These are phyloP conservation scores for Taxillus chinensis DNA, from an alignment of 164 flowering plant genomes.

Conservation along the genomic window DNA sequence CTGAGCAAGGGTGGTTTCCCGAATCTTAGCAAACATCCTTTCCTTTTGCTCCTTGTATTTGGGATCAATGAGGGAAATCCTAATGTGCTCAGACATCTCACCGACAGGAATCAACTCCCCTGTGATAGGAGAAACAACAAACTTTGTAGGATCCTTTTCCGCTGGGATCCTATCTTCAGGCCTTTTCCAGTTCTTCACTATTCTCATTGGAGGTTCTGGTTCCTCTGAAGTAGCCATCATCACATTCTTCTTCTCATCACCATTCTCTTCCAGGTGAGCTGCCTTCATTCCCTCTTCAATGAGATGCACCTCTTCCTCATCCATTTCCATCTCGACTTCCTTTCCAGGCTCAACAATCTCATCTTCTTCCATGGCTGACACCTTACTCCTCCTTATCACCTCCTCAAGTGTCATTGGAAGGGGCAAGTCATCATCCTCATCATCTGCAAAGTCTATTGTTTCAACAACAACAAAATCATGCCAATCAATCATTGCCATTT, in stretches of 20 bases:
- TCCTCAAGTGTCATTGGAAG: conserved; percentile 96
- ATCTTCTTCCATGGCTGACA: conserved; percentile 52
- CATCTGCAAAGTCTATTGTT: conserved; percentile 87
- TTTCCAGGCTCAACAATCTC: conserved; percentile 72
- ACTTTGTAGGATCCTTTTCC: conserved; percentile 83
- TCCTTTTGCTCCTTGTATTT: conserved; percentile 98
- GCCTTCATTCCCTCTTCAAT: conserved; percentile 94
- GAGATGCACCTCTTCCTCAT: conserved; percentile 91
- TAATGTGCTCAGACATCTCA: conserved; percentile 99
- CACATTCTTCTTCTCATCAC: conserved; percentile 36
- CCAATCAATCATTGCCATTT: conserved; percentile 99
- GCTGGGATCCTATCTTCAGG: conserved; percentile 89
- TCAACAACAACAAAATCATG: conserved; percentile 99
- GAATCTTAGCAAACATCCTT: conserved; percentile 94
- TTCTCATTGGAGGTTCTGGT: conserved; percentile 85
- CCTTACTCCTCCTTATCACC: conserved; percentile 91
- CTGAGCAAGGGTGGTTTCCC: conserved; percentile 94
- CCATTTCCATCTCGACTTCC: conserved; percentile 97
- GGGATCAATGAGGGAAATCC: conserved; percentile 97
- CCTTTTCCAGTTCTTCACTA: conserved; percentile 97
- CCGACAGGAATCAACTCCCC: conserved; percentile 79
- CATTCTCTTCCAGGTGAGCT: conserved; percentile 66
- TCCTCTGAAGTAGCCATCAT: conserved; percentile 37
- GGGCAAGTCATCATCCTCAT: conserved; percentile 95
- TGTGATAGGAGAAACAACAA: conserved; percentile 90